Percentiles rank a stretch among this genome's conserved stretches.
Evolutionary conservation across 2,329 filamentous ascomycete species (phyloP).

Genomic region (Paecilomyces variotii): DNA sequence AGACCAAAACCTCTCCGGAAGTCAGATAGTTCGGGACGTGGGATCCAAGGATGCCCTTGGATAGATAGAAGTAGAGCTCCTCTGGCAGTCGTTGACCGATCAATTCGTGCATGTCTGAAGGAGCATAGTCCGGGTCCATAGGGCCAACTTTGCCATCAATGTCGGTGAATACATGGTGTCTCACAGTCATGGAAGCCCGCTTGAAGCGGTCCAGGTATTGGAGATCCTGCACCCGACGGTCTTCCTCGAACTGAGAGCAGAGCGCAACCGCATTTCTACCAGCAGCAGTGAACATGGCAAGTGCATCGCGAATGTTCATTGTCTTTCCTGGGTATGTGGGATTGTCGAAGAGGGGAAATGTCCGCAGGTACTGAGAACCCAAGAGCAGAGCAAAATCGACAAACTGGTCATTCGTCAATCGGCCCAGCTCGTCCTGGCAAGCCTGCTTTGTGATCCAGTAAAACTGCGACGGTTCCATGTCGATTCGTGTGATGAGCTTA

Average conservation of each 20-base stretch:
- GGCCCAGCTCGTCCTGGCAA: slow-evolving; percentile 60
- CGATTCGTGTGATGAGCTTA: slow-evolving; percentile 56
- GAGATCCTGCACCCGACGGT: slow-evolving; percentile 61
- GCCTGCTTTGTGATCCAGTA: slow-evolving; percentile 56
- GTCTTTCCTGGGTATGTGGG: slow-evolving; percentile 46
- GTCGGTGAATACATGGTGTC: slow-evolving; percentile 78
- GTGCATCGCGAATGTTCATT: slow-evolving; percentile 62
- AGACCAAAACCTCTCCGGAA: slow-evolving; percentile 66
- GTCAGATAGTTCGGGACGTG: slow-evolving; percentile 76
- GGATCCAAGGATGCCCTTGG: slow-evolving; percentile 69
- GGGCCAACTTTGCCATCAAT: slow-evolving; percentile 69
- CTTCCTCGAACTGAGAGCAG: slow-evolving; percentile 71
- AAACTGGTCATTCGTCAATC: slow-evolving; percentile 63
- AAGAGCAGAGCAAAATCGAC: slow-evolving; percentile 76
- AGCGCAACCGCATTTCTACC: slow-evolving; percentile 63
- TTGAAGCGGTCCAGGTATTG: slow-evolving; percentile 81
- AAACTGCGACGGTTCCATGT: slow-evolving; percentile 55
- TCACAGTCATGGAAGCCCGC: slow-evolving; percentile 74
- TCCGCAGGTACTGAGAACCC: slow-evolving; percentile 70
- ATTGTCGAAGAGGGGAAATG: slow-evolving; percentile 69
- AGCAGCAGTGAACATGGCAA: slow-evolving; percentile 62
- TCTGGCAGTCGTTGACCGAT: slow-evolving; percentile 82
- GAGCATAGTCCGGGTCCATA: slow-evolving; percentile 63
- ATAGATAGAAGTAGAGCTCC: slow-evolving; percentile 85
- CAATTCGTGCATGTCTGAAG: slow-evolving; percentile 79